Base-by-base conservation (phyloP, 257 asterid genomes). In the Solanum pimpinellifolium region DNA sequence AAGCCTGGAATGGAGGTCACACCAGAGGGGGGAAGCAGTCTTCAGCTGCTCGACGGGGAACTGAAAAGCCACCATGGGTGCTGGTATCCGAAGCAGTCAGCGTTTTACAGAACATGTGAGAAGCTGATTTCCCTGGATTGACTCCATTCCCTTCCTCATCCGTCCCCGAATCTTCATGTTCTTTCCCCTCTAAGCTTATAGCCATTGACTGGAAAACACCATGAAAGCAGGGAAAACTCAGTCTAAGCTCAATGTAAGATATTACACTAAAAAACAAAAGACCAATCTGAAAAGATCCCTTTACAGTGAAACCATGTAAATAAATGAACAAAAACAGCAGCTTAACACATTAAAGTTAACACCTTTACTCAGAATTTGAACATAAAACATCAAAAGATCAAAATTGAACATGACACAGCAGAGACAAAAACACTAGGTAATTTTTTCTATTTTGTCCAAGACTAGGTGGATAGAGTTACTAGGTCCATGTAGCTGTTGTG, bases 21-120 rank as follows among this genome's bases (percentile, higher is more conserved):
- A 97, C 99, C 98, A 97, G 93, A 91, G 98, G 99, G 4, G 99
- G 99, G 87, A 97, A 97, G 91, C 99, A 97, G 91, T 97, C 99
- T 90, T 97, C 99, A 23, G 99, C 99, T 88, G 99, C 99, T 87
- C 99, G 92, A 39, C 99, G 97, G 72, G 99, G 99, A 89, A 96
- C 99, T 4, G 99, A 97, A 91, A 97, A 97, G 84, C 99, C 99
- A 88, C 99, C 99, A 83, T 97, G 98, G 15, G 98, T 96, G 80
- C 99, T 97, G 12, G 99, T 97, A 90, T 97, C 99, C 2, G 99
- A 97, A 73, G 98, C 99, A 27, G 99, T 97, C 12, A 97, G 95
- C 4, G 99, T 96, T 86, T 97, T 97, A 93, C 99, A 97, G 92
- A 97, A 97, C 99, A 97, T 97, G 89, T 97, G 99, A 41, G 99